Percentiles rank a stretch among this genome's conserved stretches.
phyloP scores from a whole-genome alignment of 1,284 basidiomycete species.

The Sporisorium iseilematis-ciliati region DNA sequence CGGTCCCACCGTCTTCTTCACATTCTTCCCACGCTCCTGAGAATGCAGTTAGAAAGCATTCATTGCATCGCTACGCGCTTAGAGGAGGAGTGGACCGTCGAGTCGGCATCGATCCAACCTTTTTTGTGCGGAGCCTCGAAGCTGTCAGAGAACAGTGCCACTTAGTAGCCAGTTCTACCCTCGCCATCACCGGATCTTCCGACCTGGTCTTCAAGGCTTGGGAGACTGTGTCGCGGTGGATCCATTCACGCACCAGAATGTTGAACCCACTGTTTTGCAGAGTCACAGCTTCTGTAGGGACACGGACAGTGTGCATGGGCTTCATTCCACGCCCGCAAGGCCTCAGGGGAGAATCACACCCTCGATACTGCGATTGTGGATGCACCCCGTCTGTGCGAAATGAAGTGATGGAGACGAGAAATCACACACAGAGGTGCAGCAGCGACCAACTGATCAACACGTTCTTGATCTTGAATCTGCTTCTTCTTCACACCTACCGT shows the following conservation, averaged over 20 bases:
- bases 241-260: neutral
- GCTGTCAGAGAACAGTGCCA: neutral
- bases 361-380: neutral
- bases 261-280: neutral
- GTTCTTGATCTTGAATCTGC: neutral
- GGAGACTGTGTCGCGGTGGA: neutral
- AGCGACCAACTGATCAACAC: neutral
- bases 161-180: neutral
- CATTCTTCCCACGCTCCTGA: slow-evolving; percentile 14
- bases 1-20: slow-evolving; percentile 8
- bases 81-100: neutral
- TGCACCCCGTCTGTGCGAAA: neutral
- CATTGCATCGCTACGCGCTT: neutral
- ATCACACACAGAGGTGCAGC: neutral
- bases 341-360: neutral
- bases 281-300: neutral
- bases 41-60: neutral
- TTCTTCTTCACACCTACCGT: neutral
- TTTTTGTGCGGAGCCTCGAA: too few relatives aligned
- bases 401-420: slow-evolving; percentile 4
- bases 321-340: slow-evolving; percentile 3
- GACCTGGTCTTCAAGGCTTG: neutral
- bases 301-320: neutral
- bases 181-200: slow-evolving; percentile 1
- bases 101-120: neutral